Evolutionary conservation across 805 yeast genomes (phyloP), one percentile per base, ranked within the genome.

Genomic region (Sugiyamaella lignohabitans): DNA sequence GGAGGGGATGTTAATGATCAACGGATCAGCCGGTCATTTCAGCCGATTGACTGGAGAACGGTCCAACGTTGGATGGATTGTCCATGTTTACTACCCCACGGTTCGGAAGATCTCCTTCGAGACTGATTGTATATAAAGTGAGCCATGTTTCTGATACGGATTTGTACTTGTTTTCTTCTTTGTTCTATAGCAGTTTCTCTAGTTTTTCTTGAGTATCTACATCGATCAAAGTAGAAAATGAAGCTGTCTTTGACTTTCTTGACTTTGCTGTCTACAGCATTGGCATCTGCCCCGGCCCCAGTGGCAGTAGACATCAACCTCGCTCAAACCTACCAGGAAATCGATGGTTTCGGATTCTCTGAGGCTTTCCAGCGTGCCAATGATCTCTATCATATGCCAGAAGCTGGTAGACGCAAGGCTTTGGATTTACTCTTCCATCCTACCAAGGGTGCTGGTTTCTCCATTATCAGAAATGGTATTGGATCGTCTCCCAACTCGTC

Each of bases 321-420:
- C 8, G 14, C 32, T 27, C 8, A 27, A 27, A 27, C 32, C 14
- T 27, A 27, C 38, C 45, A 42, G n/a, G 22, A 11, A 11, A 27
- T 40, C 21, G 43, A 40, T 24, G 43, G 43, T n/a, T 40, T 40
- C 19, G 43, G 43, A 4, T 40, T 23, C 17, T 23, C 43, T 14
- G 43, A 40, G 18, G 43, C 43, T n/a, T 40, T 40, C 22, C 43
- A 40, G 14, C 32, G 43, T n/a, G 43, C 43, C 6, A 18, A 40
- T 16, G 38, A 40, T 21, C 18, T 40, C 36, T 27, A 22, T 6
- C 4, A 17, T 40, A 5, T 40, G 11, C 32, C 43, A 5, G n/a
- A n/a, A 5, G 14, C 8, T 16, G 32, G 18, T 17, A 20, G 32
- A 11, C 8, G 14, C 5, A 11, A 22, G 11, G 37, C 22, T 20